Base-by-base conservation (phyloP, 495 filamentous ascomycete genomes). In the Trichoderma erinaceum region DNA sequence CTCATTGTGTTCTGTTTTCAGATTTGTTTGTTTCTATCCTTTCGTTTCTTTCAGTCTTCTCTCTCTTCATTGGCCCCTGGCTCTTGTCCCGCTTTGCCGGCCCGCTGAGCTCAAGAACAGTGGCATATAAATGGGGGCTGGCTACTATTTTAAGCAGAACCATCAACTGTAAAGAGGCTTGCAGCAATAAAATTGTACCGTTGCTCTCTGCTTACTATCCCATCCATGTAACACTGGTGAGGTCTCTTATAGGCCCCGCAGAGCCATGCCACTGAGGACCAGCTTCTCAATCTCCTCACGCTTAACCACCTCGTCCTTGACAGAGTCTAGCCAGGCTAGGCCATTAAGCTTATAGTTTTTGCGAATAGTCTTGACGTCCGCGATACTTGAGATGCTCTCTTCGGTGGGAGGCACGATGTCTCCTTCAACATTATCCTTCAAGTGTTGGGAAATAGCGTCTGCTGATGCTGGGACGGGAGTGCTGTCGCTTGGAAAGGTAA, bases 301-400 rank as follows among this genome's bases (percentile, higher is more conserved):
- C 69, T 78, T 73, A n/a, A 48, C 69, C 61, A 65, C 68, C 56
- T 78, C 72, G 58, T 80, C 78, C 66, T 72, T 72, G 10, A 76
- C 65, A 41, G 67, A 70, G 32, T 78, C 77, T 1, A 80, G 72
- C 52, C 79, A 81, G 43, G 81, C 77, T 61, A 82, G 71, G 16
- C 79, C 79, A 63, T 88, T 88, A 52, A 97, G 74, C 73, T 92
- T 93, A 75, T 98, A 97, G 41, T 89, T 83, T 78, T 94, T 97
- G 75, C 85, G 85, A 41, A 97, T 85, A 69, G 87, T 89, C 29
- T 74, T 77, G 72, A 89, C 75, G 77, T 97, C 92, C 2, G 86
- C 84, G 44, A 86, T 75, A 25, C 73, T 72, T 1, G 76, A 75
- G 3, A 97, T 68, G 27, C 76, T 79, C 38, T 80, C 84, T 70